Evolutionary conservation across 371 early-diverging fungal species (phyloP), one percentile per base, ranked within the genome.

Genomic region (Mucor mucedo): DNA sequence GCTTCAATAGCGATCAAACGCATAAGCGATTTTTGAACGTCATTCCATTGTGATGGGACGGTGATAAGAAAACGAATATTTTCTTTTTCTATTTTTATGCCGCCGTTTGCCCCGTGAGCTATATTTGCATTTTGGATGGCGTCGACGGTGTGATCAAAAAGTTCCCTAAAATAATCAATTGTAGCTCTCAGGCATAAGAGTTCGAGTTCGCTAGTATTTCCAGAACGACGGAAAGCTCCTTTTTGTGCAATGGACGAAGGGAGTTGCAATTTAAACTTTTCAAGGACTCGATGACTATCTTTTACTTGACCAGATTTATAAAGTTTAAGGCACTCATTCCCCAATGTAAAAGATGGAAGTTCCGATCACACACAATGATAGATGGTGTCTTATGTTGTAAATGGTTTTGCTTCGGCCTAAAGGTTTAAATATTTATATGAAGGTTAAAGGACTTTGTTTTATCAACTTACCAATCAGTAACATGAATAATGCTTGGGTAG

Each of bases 41-140:
- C 81, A 3, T 76, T 65, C 81, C 81, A 80, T 61, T 74, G 74
- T 30, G 81, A 75, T 16, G 81, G 78, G 0, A 80, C 78, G 0
- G 81, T 80, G 16, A 80, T 59, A 40, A 63, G 33, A 41, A 56
- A 63, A 28, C 63, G 63, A 42, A 56, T 63, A 13, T 33, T 42
- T 5, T 50, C 56, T 29, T 56, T 55, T 38, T 56, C 41, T 10
- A 63, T n/a, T n/a, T n/a, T n/a, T n/a, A n/a, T 10, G 35, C 29
- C 5, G n/a, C n/a, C n/a, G n/a, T n/a, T n/a, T n/a, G n/a, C n/a
- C n/a, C n/a, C n/a, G n/a, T n/a, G n/a, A n/a, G n/a, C n/a, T n/a
- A 33, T 29, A 5, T 1, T 38, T 0, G 11, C 33, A 5, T 55
- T 30, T 27, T 53, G 47, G 2, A 55, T 48, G n/a, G n/a, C n/a